Evolutionary conservation across 371 early-diverging fungal species (phyloP), one percentile per base, ranked within the genome.

Genomic region (Synchytrium microbalum): DNA sequence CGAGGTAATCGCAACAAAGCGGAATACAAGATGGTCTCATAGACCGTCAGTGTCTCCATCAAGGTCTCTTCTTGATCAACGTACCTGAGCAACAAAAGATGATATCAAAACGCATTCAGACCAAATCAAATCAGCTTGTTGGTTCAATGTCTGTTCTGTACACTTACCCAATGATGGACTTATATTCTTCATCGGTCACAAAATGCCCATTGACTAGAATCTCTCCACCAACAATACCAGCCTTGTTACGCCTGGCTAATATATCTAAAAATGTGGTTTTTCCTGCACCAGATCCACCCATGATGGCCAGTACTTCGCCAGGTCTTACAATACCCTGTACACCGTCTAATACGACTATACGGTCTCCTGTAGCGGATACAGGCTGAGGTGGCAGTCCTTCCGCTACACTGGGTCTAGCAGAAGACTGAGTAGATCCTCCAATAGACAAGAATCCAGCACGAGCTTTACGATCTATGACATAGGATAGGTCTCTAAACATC

Each of bases 31-130:
- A 96, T 77, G 1, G 93, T 88, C 67, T 96, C 97, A 38, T 88
- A 83, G 0, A 94, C 95, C 0, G 97, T 96, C 59, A 93, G 72
- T 0, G 92, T 91, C 0, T 85, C 79, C 81, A 92, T 87, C 30
- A 92, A 73, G 1, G 86, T 79, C 69, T 94, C 95, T 64, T 94
- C 93, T 69, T 96, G 96, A 69, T 92, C 92, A 0, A 94, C 94
- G 75, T 84, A 94, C n/a, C 95, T 91, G 1, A 65, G 54, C 10
- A 72, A 31, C 29, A 59, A 57, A 16, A 63, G 54, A 31, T 2
- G 26, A 14, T 32, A 24, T 54, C 2, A 5, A 23, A 51, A 1
- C 38, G 1, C 46, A 3, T 2, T 24, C 55, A 32, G 16, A 33
- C 30, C 0, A 38, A 66, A 29, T 54, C 65, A 60, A 30, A 60